These are phyloP conservation scores for Agapanthus africanus DNA, from an alignment of 106 monocot genomes.

Conservation along the genomic window DNA sequence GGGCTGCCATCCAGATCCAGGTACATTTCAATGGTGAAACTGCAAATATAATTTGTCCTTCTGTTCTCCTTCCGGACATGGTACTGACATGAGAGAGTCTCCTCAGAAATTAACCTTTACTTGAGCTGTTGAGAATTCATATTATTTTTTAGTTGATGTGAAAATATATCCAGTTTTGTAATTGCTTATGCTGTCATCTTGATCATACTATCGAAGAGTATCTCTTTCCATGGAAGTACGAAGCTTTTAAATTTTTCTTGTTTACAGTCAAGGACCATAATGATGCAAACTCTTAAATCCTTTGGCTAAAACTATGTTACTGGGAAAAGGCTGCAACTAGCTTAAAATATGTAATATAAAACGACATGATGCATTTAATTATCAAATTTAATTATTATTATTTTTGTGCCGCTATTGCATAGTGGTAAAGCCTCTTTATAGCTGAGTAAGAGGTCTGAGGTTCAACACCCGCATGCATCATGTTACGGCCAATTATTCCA, in stretches of 20 bases:
- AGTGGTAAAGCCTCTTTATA: too few species aligned
- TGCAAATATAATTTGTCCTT: not conserved
- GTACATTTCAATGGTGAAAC: slow-evolving; percentile 18
- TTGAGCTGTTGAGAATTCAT: not conserved
- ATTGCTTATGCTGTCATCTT: not conserved
- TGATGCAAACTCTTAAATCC: too few species aligned
- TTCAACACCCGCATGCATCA: too few species aligned
- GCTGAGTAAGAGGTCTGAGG: too few species aligned
- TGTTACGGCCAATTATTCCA: too few species aligned
- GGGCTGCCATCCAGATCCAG: slow-evolving; percentile 69
- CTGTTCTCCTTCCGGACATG: not conserved
- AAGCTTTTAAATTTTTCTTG: not conserved
- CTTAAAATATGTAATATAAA: too few species aligned
- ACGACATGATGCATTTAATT: too few species aligned
- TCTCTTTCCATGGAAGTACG: not conserved
- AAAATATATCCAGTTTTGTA: not conserved
- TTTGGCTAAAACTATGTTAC: too few species aligned
- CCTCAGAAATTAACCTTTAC: not conserved
- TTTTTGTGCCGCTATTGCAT: too few species aligned
- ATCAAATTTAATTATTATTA: too few species aligned
- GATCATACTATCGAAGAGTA: not conserved
- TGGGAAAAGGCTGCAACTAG: too few species aligned
- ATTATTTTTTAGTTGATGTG: too few species aligned
- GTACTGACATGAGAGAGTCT: not conserved
- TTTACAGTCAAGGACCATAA: not conserved